These are phyloP conservation scores for Cryptosporidium ryanae DNA, from an alignment of 169 alveolate genomes.

Conservation along the genomic window DNA sequence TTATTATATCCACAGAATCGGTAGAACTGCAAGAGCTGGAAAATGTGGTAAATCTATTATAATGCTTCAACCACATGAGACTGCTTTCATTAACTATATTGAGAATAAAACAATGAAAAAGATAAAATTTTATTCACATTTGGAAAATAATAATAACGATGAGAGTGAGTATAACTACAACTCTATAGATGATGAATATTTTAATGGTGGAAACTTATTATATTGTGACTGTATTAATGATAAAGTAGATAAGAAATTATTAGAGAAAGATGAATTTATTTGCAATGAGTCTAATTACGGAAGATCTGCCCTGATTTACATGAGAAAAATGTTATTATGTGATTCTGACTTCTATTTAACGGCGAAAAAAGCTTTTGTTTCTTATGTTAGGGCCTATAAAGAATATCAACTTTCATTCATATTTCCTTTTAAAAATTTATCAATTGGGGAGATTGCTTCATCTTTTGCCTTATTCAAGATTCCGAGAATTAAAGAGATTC, in stretches of 20 bases:
- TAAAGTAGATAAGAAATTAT: slow-evolving; percentile 31
- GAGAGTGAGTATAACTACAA: slow-evolving; percentile 5
- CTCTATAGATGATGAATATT: background rate
- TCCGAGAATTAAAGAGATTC: slow-evolving; percentile 93
- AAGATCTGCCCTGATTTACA: slow-evolving; percentile 10
- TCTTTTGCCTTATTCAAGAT: slow-evolving; percentile 88
- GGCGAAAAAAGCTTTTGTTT: slow-evolving; percentile 91
- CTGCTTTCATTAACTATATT: slow-evolving; percentile 84
- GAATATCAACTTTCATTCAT: slow-evolving; percentile 90
- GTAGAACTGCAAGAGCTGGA: slow-evolving; percentile 93
- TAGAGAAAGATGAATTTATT: slow-evolving; percentile 45
- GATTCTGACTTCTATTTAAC: slow-evolving; percentile 89
- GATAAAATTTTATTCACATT: slow-evolving; percentile 68
- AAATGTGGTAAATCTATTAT: slow-evolving; percentile 86
- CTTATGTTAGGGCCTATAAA: slow-evolving; percentile 92
- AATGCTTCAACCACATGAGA: slow-evolving; percentile 84
- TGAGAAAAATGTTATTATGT: slow-evolving; percentile 78
- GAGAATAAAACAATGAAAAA: slow-evolving; percentile 80
- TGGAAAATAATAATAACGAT: slow-evolving; percentile 33
- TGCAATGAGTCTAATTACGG: slow-evolving; percentile 2
- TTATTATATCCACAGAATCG: slow-evolving; percentile 90
- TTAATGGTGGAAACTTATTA: slow-evolving; percentile 8
- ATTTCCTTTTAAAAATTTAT: slow-evolving; percentile 86
- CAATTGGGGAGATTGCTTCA: slow-evolving; percentile 91
- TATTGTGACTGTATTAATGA: slow-evolving; percentile 1